Evolutionary conservation across 2,329 filamentous ascomycete genomes (phyloP).

Genomic region (Xenoacremonium recifei): DNA sequence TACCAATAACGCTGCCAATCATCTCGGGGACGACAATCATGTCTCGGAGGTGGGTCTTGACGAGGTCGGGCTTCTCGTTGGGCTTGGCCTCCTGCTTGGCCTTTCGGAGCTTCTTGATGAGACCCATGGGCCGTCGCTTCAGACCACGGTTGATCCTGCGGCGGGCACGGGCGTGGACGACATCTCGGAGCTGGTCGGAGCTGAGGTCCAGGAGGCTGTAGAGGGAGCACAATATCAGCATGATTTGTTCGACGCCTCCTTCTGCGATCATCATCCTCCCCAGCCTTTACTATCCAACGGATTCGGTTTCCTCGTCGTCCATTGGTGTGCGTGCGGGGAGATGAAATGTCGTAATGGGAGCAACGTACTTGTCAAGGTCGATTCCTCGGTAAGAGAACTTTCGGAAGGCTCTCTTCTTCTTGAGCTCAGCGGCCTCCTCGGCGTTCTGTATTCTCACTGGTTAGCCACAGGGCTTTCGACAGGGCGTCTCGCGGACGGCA

Average conservation of each 20-base stretch:
- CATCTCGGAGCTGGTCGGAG: constrained; percentile 98
- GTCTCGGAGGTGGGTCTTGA: constrained; percentile 99
- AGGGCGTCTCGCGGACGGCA: constrained; percentile 5
- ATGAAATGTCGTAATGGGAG: constrained; percentile 11
- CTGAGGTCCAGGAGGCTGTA: constrained; percentile 94
- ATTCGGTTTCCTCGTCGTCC: too few relatives aligned
- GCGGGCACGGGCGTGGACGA: constrained; percentile 98
- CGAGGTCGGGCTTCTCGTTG: constrained; percentile 99
- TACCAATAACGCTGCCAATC: constrained; percentile 97
- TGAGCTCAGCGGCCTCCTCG: constrained; percentile 98
- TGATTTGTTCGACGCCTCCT: too few relatives aligned
- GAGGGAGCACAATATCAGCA: constrained; percentile 20
- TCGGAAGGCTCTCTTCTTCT: constrained; percentile 99
- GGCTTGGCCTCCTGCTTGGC: constrained; percentile 98
- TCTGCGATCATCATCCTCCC: too few relatives aligned
- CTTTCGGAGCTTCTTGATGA: constrained; percentile 99
- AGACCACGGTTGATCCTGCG: constrained; percentile 99
- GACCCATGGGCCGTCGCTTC: constrained; percentile 99
- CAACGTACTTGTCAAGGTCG: constrained; percentile 95
- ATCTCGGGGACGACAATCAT: constrained; percentile 99
- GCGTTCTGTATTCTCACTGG: constrained; percentile 65
- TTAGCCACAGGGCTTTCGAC: constrained; percentile 13
- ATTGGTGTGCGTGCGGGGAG: constrained; percentile 23
- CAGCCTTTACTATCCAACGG: too few relatives aligned
- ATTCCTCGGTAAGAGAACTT: constrained; percentile 99